Percentiles rank a stretch among this genome's conserved stretches.
Evolutionary conservation across 2,329 filamentous ascomycete species (phyloP).

Genomic region (Pestalotiopsis fici): DNA sequence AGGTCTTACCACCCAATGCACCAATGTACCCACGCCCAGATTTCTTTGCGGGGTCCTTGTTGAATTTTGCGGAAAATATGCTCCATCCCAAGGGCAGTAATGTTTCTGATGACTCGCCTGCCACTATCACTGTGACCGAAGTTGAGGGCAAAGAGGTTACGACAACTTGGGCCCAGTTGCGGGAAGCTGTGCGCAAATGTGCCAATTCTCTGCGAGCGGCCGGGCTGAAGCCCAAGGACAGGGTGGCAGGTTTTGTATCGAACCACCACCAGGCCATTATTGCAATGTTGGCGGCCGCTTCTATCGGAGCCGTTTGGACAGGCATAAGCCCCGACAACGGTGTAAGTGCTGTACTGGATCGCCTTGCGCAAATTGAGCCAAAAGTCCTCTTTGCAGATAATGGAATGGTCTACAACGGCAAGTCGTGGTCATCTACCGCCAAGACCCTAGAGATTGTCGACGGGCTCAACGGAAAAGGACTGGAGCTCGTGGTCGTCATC

Average conservation of each 20-base stretch:
- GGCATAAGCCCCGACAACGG: slow-evolving; percentile 91
- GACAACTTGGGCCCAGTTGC: slow-evolving; percentile 76
- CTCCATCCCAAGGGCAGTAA: slow-evolving; percentile 69
- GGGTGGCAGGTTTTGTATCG: slow-evolving; percentile 76
- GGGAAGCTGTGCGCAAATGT: slow-evolving; percentile 75
- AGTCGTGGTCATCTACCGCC: slow-evolving; percentile 75
- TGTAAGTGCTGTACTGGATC: slow-evolving; percentile 85
- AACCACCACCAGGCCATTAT: slow-evolving; percentile 88
- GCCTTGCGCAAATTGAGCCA: slow-evolving; percentile 82
- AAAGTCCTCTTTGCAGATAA: slow-evolving; percentile 85
- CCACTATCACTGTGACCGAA: slow-evolving; percentile 83
- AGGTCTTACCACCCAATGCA: slow-evolving; percentile 69
- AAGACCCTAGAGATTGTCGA: slow-evolving; percentile 80
- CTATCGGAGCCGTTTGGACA: slow-evolving; percentile 89
- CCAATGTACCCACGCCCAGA: slow-evolving; percentile 83
- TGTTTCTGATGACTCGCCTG: slow-evolving; percentile 60
- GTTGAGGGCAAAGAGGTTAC: slow-evolving; percentile 55
- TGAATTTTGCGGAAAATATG: slow-evolving; percentile 96
- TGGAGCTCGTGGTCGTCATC: slow-evolving; percentile 75
- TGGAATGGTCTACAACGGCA: slow-evolving; percentile 87
- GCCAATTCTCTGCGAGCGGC: slow-evolving; percentile 68
- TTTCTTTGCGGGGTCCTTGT: slow-evolving; percentile 76
- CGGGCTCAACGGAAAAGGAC: slow-evolving; percentile 57
- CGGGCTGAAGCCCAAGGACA: slow-evolving; percentile 58
- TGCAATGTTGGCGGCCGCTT: slow-evolving; percentile 81